Base-by-base conservation (phyloP, 176 grass and related monocot species). In the Urochloa ruziziensis region DNA sequence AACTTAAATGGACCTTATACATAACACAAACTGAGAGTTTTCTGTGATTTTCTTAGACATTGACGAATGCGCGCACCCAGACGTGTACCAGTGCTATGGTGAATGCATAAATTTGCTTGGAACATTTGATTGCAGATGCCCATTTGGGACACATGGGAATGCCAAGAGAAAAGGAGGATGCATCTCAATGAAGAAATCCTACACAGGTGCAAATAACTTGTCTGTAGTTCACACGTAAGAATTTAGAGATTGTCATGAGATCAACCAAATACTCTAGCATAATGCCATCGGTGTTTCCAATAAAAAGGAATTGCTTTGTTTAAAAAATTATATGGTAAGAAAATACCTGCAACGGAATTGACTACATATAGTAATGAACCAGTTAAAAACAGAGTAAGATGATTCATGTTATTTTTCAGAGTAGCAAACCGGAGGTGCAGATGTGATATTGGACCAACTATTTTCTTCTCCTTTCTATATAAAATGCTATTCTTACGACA, bases 11-110 rank as follows among this genome's bases (percentile, higher is more conserved):
- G 7, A 1, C 12, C 30, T 13, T 62, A 19, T 5, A 28, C 11
- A 29, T 30, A 6, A 62, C 14, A 62, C 10, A 51, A 32, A 62
- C 2, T 62, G 59, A 62, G 28, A 30, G 5, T 27, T 59, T 62
- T 2, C 59, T 62, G 28, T 62, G 60, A 19, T 67, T 39, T 67
- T 36, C 7, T 42, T 18, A 84, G 82, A 84, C 61, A n/a, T 84
- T 29, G 33, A 84, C 14, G 72, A 84, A 39, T 84, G 72, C 44
- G 24, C 34, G 0, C 24, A 67, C 11, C 40, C 25, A 46, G 33
- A 76, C n/a, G n/a, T 32, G n/a, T 48, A 84, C 47, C 30, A 49
- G 40, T 84, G 71, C 33, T 76, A 84, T 23, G 82, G 82, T 32
- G 53, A 13, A 47, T 84, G 82, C 82, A 17, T 33, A 76, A 76